Conservation (phyloP, 1,139 yeast genomes). For the Candida buenavistaensis region DNA sequence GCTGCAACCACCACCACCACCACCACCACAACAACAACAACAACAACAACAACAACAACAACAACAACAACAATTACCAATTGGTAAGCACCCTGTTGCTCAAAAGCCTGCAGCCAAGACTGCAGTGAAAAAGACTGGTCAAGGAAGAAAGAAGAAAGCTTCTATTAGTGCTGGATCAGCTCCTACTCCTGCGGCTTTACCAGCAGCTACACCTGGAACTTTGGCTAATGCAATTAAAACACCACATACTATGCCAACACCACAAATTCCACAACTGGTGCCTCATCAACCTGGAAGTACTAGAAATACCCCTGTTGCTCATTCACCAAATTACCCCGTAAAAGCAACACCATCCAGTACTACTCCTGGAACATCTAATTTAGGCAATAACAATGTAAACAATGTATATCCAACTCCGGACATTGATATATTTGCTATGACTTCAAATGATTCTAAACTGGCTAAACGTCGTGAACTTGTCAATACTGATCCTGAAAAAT, state of each 20-base stretch:
- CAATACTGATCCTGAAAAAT: conserved; percentile 46
- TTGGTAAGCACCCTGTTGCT: conserved; percentile 14
- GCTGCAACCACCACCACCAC: conserved; percentile 15
- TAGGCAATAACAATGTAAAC: conserved; percentile 5
- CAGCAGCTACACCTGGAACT: conserved; percentile 44
- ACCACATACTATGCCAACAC: conserved; percentile 47
- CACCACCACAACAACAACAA: conserved; percentile 11
- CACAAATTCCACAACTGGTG: conserved; percentile 46
- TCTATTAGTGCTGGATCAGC: conserved; percentile 20
- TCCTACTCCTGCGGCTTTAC: conserved; percentile 16
- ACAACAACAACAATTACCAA: conserved; percentile 15
- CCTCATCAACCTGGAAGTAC: conserved; percentile 33
- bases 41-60: conserved; percentile 13
- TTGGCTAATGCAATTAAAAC: conserved; percentile 43
- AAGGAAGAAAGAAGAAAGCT: conserved; percentile 29
- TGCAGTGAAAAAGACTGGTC: conserved; percentile 3
- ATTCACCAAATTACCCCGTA: conserved; percentile 33
- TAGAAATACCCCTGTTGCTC: conserved; percentile 44
- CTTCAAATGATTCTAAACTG: conserved; percentile 36
- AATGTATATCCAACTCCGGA: conserved; percentile 21
- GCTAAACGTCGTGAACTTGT: conserved; percentile 50
- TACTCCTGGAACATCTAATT: conserved; percentile 12
- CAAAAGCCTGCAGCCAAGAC: conserved; percentile 14
- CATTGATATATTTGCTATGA: conserved; percentile 26
- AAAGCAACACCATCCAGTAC: conserved; percentile 11